Percentiles rank a stretch among this genome's conserved stretches.
Conservation (phyloP, 2,329 filamentous ascomycete genomes). For the Huntiella abstrusa region DNA sequence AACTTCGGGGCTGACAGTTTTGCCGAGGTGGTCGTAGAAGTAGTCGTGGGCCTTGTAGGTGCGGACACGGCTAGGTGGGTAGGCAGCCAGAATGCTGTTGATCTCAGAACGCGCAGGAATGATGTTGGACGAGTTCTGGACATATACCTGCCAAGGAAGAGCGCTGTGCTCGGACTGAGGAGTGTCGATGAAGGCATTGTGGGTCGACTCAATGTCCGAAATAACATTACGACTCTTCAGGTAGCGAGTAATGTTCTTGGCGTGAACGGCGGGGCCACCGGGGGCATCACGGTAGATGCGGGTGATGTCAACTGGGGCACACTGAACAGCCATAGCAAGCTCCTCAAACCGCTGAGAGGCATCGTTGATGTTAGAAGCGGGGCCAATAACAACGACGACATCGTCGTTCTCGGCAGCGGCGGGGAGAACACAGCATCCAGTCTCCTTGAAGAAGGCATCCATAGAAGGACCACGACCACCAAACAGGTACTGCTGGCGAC, state of each 20-base stretch:
- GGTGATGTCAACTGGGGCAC: slow-evolving; percentile 64
- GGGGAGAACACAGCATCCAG: slow-evolving; percentile 74
- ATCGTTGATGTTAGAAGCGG: slow-evolving; percentile 48
- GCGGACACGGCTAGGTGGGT: slow-evolving; percentile 53
- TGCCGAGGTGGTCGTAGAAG: slow-evolving; percentile 55
- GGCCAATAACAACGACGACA: slow-evolving; percentile 69
- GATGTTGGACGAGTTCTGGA: slow-evolving; percentile 65
- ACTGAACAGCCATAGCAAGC: slow-evolving; percentile 71
- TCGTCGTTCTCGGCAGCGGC: slow-evolving; percentile 64
- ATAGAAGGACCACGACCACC: slow-evolving; percentile 63
- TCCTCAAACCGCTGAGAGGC: slow-evolving; percentile 76
- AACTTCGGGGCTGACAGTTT: slow-evolving; percentile 42
- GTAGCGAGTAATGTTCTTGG: slow-evolving; percentile 73
- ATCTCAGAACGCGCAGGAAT: slow-evolving; percentile 60
- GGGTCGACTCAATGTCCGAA: slow-evolving; percentile 58
- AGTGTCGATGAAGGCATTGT: slow-evolving; percentile 75
- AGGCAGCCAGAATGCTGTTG: slow-evolving; percentile 50
- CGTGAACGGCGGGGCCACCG: slow-evolving; percentile 56
- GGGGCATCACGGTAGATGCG: slow-evolving; percentile 59
- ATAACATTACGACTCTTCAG: slow-evolving; percentile 66
- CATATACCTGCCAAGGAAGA: slow-evolving; percentile 75
- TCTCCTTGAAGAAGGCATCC: slow-evolving; percentile 75
- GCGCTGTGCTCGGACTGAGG: slow-evolving; percentile 50
- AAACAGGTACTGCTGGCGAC: slow-evolving; percentile 86
- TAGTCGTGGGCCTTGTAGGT: slow-evolving; percentile 55